Percentiles rank a stretch among this genome's conserved stretches.
These are phyloP conservation scores for Mucor piriformis DNA, from an alignment of 371 early-diverging fungal species.

Conservation along the genomic window DNA sequence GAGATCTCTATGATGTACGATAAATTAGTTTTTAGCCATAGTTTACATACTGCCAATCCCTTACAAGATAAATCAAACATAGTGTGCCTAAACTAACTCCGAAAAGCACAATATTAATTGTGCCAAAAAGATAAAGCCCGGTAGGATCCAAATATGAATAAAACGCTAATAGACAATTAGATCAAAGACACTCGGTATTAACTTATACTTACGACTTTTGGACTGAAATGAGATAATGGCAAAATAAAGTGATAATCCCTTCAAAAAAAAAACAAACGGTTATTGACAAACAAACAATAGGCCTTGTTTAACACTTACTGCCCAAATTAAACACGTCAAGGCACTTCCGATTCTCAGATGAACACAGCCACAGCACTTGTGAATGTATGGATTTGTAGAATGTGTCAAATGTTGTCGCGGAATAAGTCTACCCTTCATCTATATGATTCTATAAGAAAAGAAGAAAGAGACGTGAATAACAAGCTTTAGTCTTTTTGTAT, in stretches of 20 bases:
- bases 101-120: conserved; percentile 39
- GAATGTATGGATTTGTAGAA: conserved; percentile 33
- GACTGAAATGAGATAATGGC: conserved; percentile 47
- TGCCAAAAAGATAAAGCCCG: conserved; percentile 44
- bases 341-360: conserved; percentile 46
- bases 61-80: conserved; percentile 36
- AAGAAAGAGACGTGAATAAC: neutral
- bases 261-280: neutral
- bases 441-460: conserved; percentile 2
- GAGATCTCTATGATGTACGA: conserved; percentile 10
- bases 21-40: neutral
- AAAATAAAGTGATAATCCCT: conserved; percentile 53
- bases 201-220: conserved; percentile 42
- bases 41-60: neutral
- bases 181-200: neutral
- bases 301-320: conserved; percentile 24
- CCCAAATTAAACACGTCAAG: conserved; percentile 44
- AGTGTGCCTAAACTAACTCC: conserved; percentile 36
- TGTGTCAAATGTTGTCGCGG: conserved; percentile 26
- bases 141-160: conserved; percentile 35
- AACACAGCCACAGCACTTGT: conserved; percentile 54
- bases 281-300: neutral
- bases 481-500: neutral
- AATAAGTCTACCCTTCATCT: conserved; percentile 6
- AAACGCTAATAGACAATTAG: conserved; percentile 39